Conservation (phyloP, 2,329 filamentous ascomycete genomes). For the Pseudogymnoascus sp. region DNA sequence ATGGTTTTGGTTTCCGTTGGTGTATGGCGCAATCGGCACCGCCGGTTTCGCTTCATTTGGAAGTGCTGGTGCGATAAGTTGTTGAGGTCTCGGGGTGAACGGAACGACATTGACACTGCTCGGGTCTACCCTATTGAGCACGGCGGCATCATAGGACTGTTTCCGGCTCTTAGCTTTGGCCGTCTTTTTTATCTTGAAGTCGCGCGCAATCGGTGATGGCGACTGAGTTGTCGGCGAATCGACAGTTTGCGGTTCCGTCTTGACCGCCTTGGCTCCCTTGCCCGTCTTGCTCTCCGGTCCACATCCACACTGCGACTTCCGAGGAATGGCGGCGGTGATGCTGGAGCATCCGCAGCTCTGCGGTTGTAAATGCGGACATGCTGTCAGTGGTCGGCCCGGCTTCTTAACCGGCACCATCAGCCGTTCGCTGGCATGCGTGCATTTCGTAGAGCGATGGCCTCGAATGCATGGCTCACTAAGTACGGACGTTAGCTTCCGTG, state of each 20-base stretch:
- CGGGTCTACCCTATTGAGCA: constrained; percentile 45
- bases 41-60: background rate
- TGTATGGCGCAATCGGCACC: background rate
- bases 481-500: constrained; percentile 15
- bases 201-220: constrained; percentile 24
- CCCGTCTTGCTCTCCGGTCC: constrained; percentile 28
- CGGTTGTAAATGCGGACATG: constrained; percentile 52
- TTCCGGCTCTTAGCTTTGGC: constrained; percentile 28
- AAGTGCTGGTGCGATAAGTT: constrained; percentile 13
- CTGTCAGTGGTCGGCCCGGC: constrained; percentile 60
- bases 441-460: constrained; percentile 68
- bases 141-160: constrained; percentile 41
- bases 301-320: constrained; percentile 48
- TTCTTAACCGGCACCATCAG: constrained; percentile 64
- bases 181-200: constrained; percentile 24
- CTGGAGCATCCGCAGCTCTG: constrained; percentile 47
- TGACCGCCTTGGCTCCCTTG: constrained; percentile 8
- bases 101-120: constrained; percentile 42
- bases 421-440: constrained; percentile 58
- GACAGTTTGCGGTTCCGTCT: constrained; percentile 14
- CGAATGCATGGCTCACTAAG: constrained; percentile 64
- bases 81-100: constrained; percentile 24
- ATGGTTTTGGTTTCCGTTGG: background rate
- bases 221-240: constrained; percentile 34
- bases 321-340: constrained; percentile 56